phyloP scores from a whole-genome alignment of 805 yeast genomes.

The Candida nemodendra region DNA sequence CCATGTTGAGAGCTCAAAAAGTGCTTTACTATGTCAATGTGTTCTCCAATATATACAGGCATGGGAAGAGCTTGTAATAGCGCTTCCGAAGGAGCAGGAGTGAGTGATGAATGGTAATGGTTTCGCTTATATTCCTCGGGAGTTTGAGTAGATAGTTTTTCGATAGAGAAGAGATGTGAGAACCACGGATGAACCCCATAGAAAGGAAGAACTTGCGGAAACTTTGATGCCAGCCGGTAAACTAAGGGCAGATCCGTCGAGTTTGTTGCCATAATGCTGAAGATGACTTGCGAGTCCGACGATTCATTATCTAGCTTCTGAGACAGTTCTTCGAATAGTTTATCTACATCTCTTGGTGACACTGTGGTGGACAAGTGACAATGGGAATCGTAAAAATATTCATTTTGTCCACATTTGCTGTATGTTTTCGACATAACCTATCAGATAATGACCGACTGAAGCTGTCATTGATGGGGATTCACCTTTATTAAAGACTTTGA shows the following conservation, averaged over 20 bases:
- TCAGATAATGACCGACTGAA: too few species aligned
- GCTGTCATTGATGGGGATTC: too few species aligned
- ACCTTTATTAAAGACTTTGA: too few species aligned
- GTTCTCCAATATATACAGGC: slow-evolving; percentile 48
- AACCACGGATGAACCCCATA: slow-evolving; percentile 95
- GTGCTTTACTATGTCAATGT: slow-evolving; percentile 33
- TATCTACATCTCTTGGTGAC: slow-evolving; percentile 4
- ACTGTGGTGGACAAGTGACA: slow-evolving; percentile 37
- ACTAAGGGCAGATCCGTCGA: slow-evolving; percentile 36
- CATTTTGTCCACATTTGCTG: too few species aligned
- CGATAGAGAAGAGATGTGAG: slow-evolving; percentile 57
- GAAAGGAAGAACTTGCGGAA: slow-evolving; percentile 39
- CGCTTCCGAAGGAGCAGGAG: slow-evolving; percentile 36
- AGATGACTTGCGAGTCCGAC: slow-evolving; percentile 3
- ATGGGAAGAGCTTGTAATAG: slow-evolving; percentile 54
- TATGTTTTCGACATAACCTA: too few species aligned
- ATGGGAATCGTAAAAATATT: slow-evolving; percentile 36
- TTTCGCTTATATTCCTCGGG: slow-evolving; percentile 33
- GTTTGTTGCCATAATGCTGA: slow-evolving; percentile 49
- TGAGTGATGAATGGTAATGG: slow-evolving; percentile 60
- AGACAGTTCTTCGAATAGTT: slow-evolving; percentile 6
- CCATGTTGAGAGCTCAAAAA: slow-evolving; percentile 27
- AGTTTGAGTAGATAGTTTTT: slow-evolving; percentile 8
- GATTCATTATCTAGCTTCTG: slow-evolving; percentile 2
- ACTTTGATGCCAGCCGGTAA: slow-evolving; percentile 13